Percentiles rank a stretch among this genome's conserved stretches.
Evolutionary conservation across 257 asterid species (phyloP).

Genomic region (Nemophila menziesii): DNA sequence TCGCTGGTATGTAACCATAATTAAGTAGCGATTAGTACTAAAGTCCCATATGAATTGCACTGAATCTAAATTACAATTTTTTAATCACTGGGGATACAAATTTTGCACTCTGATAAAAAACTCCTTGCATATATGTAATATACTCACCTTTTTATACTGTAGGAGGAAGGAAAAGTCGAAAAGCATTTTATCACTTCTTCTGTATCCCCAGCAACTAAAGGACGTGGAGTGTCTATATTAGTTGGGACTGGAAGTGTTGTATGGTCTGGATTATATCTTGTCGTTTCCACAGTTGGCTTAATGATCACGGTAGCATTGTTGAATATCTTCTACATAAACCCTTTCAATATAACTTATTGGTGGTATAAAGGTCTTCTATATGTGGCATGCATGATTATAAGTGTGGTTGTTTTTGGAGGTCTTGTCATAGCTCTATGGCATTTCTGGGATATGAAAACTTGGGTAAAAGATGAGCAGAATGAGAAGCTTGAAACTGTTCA

Average conservation of each 20-base stretch:
- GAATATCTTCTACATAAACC: slow-evolving; percentile 39
- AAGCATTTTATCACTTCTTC: slow-evolving; percentile 24
- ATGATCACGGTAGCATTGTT: slow-evolving; percentile 34
- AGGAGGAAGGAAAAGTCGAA: slow-evolving; percentile 60
- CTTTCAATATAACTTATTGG: slow-evolving; percentile 30
- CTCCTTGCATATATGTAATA: too few species aligned
- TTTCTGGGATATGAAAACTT: slow-evolving; percentile 42
- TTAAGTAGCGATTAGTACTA: too few species aligned
- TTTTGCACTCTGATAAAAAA: too few species aligned
- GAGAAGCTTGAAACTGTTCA: slow-evolving; percentile 8
- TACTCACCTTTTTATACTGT: slow-evolving; percentile 6
- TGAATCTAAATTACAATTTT: too few species aligned
- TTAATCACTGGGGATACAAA: too few species aligned
- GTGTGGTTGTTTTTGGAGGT: slow-evolving; percentile 63
- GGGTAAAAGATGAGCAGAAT: slow-evolving; percentile 10
- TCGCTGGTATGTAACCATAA: slow-evolving; percentile 34
- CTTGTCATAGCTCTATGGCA: slow-evolving; percentile 53
- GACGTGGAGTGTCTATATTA: slow-evolving; percentile 50
- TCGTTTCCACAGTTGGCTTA: slow-evolving; percentile 50
- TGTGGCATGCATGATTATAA: slow-evolving; percentile 42
- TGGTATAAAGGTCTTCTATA: slow-evolving; percentile 74
- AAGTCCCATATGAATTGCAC: too few species aligned
- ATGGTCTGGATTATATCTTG: slow-evolving; percentile 74
- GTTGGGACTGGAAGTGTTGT: slow-evolving; percentile 70
- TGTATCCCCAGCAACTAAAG: slow-evolving; percentile 23